Base-by-base conservation (phyloP, 1,139 yeast species). In the Taiozyma sp. region DNA sequence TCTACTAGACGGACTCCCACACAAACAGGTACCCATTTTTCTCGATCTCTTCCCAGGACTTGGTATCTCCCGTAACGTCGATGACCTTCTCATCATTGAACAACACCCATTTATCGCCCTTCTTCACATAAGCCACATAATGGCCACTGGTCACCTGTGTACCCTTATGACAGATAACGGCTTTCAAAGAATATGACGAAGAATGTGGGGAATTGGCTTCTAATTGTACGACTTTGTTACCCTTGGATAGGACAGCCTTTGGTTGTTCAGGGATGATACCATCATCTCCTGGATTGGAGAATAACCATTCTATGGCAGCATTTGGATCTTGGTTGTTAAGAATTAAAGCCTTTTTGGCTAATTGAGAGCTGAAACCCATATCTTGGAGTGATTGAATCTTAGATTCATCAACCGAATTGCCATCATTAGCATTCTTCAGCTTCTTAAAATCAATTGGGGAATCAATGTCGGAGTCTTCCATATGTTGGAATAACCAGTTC, bases 51-150 rank as follows among this genome's bases (percentile, higher is more conserved):
- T 79, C 73, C 64, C 88, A 71, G 54, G 80, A 84, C 34, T 74
- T 76, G 3, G 69, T 69, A 16, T 81, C 86, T 32, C 80, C 84
- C 29, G 89, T 86, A 23, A 77, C 70, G 51, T 61, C 63, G 9
- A 89, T 96, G 13, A 93, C 96, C 67, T 91, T 92, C 64, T 93
- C 99, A 66, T 93, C 99, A 62, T 93, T 93, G 71, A 84, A 93
- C 53, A 93, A 72, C 0, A 87, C 85, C 97, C 98, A 92, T 45
- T 69, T 68, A 6, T 74, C 74, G 1, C 75, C 68, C 57, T 80
- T 80, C 50, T 73, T 74, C 45, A 91, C 75, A 62, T 87, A 93
- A 0, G 87, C 92, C 42, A 95, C 98, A 66, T 93, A 93, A 67
- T 93, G 99, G 0, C 99, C 99, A 0, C 97, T 90, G 56, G 93